A percentile compares a stretch with the other conserved stretches of the same genome.
Conservation (phyloP, 768 basidiomycete species). For the Naganishia kalamii region DNA sequence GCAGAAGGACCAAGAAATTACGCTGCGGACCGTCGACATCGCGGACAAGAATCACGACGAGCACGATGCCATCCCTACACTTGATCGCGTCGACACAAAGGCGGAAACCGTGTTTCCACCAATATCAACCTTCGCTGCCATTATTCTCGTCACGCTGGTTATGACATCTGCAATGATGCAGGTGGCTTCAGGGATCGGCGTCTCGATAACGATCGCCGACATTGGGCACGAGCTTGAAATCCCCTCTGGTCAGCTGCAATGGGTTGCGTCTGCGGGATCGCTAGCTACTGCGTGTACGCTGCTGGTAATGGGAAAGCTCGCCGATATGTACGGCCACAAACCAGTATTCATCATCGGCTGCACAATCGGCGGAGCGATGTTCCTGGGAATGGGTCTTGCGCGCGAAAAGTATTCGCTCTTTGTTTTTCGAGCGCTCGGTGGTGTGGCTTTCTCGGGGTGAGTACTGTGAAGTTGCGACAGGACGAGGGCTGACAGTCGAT, state of each 20-base stretch:
- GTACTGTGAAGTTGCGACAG: neutral
- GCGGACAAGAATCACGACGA: too few species aligned
- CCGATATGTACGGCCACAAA: constrained; percentile 4
- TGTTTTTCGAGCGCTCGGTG: neutral
- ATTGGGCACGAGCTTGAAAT: neutral
- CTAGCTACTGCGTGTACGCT: neutral
- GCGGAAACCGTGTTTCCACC: neutral
- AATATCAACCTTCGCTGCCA: neutral
- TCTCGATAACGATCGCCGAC: neutral
- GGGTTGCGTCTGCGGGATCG: neutral
- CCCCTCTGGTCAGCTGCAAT: neutral
- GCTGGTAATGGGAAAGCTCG: neutral
- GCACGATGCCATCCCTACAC: neutral
- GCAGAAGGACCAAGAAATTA: neutral
- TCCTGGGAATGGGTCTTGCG: neutral
- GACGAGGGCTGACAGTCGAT: neutral
- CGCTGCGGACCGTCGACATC: too few species aligned
- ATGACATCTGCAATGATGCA: neutral
- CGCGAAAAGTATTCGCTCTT: constrained; percentile 1
- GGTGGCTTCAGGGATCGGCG: neutral
- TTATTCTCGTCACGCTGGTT: neutral
- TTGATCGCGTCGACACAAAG: neutral
- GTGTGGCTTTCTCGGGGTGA: constrained; percentile 4
- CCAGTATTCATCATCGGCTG: neutral
- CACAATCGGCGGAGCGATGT: neutral